Base-by-base conservation (phyloP, 2,329 filamentous ascomycete species). In the Aspergillus texensis region DNA sequence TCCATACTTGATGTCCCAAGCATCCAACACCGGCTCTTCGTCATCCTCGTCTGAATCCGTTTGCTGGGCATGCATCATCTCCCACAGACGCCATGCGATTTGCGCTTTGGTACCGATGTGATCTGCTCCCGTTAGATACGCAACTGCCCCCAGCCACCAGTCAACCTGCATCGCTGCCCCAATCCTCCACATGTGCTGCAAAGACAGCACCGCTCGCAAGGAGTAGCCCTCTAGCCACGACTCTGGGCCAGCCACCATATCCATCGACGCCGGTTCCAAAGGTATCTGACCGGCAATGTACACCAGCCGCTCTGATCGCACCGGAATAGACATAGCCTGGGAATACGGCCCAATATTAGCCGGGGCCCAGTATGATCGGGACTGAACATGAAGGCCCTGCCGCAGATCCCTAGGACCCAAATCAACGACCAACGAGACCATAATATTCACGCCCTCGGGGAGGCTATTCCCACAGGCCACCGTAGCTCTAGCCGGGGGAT, bases 291-390 rank as follows among this genome's bases (percentile, higher is more conserved):
- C 95, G 0, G 95, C 94, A 41, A 97, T 84, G 60, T 88, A 89
- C 19, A 94, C 82, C 11, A 86, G 60, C 9, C 74, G 73, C 48
- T 71, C 70, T 39, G 67, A 59, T 12, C 72, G 65, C 32, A 75
- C 58, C 3, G 71, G 68, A 10, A 75, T 63, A 10, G 83, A 72
- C 12, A 95, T 88, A 4, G 93, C 93, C 80, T 99, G 95, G 61
- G 94, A 97, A 78, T 98, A 98, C 0, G 95, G 95, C 0, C 95
- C 95, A 60, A 99, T 98, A 73, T 98, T 98, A 24, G 95, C 94
- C 0, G 95, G 95, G 0, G 95, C 95, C 95, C 95, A 99, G 82
- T 98, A 98, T 12, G 93, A 96, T 45, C 92, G 84, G 4, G 91
- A 94, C 78, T 98, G 95, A 6, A 99, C 94, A 76, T 99, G 95